Percentiles rank a stretch among this genome's conserved stretches.
Conservation (phyloP, 2,329 filamentous ascomycete species). For the Dryadomyces sulphureus region DNA sequence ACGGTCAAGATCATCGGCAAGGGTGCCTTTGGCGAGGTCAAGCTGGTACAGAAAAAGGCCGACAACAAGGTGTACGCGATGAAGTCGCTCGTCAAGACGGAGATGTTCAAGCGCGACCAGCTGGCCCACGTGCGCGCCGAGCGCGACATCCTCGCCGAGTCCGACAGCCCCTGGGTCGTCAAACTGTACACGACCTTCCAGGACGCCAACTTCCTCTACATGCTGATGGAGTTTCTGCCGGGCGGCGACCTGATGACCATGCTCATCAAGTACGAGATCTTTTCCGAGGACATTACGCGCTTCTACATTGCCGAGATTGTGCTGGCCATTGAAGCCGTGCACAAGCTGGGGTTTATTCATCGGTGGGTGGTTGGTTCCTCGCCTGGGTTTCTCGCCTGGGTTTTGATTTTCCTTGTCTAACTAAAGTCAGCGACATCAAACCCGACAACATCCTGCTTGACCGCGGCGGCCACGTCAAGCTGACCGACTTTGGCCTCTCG, state of each 20-base stretch:
- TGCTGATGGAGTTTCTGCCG: constrained; percentile 98
- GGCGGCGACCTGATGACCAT: constrained; percentile 99
- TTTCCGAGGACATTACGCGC: constrained; percentile 93
- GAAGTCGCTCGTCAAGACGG: constrained; percentile 95
- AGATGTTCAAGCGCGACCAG: constrained; percentile 99
- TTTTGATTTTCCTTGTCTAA: neutral
- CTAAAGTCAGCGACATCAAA: constrained; percentile 70
- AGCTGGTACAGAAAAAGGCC: constrained; percentile 88
- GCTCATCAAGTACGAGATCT: constrained; percentile 99
- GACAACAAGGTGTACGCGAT: constrained; percentile 96
- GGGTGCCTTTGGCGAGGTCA: constrained; percentile 96
- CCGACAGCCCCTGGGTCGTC: constrained; percentile 98
- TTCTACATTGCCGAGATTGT: constrained; percentile 99
- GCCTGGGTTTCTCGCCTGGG: too few relatives aligned
- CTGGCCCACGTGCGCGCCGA: constrained; percentile 93
- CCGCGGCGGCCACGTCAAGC: constrained; percentile 88
- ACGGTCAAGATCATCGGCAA: constrained; percentile 98
- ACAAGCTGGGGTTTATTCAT: constrained; percentile 96
- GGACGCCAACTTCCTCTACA: constrained; percentile 89
- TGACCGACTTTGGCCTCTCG: constrained; percentile 94
- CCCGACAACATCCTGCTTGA: constrained; percentile 97
- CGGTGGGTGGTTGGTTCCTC: constrained; percentile 25
- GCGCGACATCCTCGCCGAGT: constrained; percentile 93
- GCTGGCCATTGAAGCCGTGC: constrained; percentile 94
- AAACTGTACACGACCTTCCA: constrained; percentile 98